These are phyloP conservation scores for Cyclostephanos invisitatus DNA, from an alignment of 108 stramenopile species.

Conservation along the genomic window DNA sequence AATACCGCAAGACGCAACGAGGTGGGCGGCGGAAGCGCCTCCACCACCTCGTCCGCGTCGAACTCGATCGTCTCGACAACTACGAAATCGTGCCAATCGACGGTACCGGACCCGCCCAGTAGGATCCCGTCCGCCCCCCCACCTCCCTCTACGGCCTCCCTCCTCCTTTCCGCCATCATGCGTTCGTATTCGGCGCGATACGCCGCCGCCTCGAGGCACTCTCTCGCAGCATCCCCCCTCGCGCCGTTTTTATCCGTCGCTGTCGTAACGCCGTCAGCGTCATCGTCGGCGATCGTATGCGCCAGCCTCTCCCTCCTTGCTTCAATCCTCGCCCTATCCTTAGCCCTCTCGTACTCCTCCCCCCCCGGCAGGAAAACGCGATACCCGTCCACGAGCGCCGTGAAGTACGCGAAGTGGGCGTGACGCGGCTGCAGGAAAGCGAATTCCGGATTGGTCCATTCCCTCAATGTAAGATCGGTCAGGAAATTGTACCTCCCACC, in stretches of 20 bases:
- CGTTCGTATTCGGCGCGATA: constrained; percentile 85
- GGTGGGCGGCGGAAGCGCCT: constrained; percentile 75
- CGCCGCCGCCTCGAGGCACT: constrained; percentile 65
- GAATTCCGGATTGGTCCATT: constrained; percentile 90
- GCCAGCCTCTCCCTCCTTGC: constrained; percentile 34
- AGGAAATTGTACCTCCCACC: constrained; percentile 73
- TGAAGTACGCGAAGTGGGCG: constrained; percentile 94
- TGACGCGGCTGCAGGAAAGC: constrained; percentile 94
- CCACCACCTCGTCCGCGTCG: constrained; percentile 81
- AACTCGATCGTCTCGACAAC: constrained; percentile 99
- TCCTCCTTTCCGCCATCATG: constrained; percentile 67
- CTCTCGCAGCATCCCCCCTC: constrained; percentile 8
- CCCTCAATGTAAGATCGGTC: constrained; percentile 69
- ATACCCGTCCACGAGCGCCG: constrained; percentile 95
- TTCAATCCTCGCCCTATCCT: constrained; percentile 22
- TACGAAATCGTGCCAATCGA: constrained; percentile 99
- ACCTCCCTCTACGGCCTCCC: constrained; percentile 62
- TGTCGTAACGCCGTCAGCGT: not conserved
- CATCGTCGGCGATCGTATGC: constrained; percentile 22
- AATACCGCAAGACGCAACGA: constrained; percentile 53
- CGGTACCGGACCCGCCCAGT: constrained; percentile 54
- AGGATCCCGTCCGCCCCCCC: constrained; percentile 44
- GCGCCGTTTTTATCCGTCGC: not conserved
- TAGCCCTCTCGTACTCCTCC: constrained; percentile 34
- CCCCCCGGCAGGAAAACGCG: constrained; percentile 73